Percentiles rank a stretch among this genome's conserved stretches.
phyloP scores from a whole-genome alignment of 768 basidiomycete species.

The Mycena galericulata region DNA sequence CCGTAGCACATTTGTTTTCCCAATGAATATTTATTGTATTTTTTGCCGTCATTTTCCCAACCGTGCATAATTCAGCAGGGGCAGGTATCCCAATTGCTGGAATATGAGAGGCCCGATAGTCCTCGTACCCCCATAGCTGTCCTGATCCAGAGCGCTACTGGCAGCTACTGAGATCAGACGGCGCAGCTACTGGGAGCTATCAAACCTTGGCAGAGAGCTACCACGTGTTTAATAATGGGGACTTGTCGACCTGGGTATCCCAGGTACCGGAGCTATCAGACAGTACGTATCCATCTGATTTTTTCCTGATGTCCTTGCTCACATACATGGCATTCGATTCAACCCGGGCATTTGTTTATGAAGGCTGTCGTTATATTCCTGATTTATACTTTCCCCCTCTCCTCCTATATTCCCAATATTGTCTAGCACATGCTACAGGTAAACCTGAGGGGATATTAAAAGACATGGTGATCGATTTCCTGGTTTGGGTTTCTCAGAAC shows the following conservation, averaged over 20 bases:
- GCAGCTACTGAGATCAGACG: neutral
- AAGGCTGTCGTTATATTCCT: no score
- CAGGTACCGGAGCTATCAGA: neutral
- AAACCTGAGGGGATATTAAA: neutral
- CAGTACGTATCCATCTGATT: neutral
- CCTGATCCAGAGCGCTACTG: neutral
- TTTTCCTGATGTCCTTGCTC: neutral
- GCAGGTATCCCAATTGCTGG: neutral
- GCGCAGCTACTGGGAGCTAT: neutral
- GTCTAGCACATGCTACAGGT: neutral
- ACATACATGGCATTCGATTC: neutral
- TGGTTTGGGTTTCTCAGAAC: neutral
- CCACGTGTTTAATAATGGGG: conserved; percentile 3
- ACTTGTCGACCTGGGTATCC: conserved; percentile 7
- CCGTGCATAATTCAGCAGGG: no score
- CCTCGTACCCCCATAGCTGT: neutral
- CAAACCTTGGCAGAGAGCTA: neutral
- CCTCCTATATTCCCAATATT: neutral
- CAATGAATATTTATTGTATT: neutral
- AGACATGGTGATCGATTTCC: neutral
- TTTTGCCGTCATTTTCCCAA: neutral
- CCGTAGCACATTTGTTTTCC: neutral
- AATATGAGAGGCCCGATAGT: neutral
- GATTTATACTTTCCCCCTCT: no score
- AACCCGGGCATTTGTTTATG: no score